Percentiles rank a stretch among this genome's conserved stretches.
These are phyloP conservation scores for Talaromyces wortmannii DNA, from an alignment of 495 filamentous ascomycete genomes.

Conservation along the genomic window DNA sequence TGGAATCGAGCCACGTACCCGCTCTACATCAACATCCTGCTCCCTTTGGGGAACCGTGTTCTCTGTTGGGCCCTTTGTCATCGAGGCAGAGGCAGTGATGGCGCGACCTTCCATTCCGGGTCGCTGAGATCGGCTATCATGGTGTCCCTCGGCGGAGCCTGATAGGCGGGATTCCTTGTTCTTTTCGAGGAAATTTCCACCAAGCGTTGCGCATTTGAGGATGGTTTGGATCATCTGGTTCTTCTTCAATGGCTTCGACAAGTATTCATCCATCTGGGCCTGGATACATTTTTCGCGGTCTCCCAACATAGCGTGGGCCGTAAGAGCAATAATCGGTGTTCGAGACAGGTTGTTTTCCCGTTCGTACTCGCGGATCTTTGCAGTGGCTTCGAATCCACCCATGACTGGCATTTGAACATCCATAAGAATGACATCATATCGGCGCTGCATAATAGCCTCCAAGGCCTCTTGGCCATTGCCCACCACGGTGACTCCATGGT, in stretches of 20 bases:
- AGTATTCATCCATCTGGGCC: slow-evolving; percentile 98
- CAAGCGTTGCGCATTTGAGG: slow-evolving; percentile 88
- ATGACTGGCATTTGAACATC: slow-evolving; percentile 99
- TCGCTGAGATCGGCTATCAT: slow-evolving; percentile 25
- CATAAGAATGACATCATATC: slow-evolving; percentile 97
- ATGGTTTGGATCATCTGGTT: slow-evolving; percentile 99
- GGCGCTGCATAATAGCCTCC: slow-evolving; percentile 78
- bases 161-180: slow-evolving; percentile 53
- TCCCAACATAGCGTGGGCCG: slow-evolving; percentile 98
- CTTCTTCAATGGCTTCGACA: slow-evolving; percentile 96
- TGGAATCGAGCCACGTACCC: slow-evolving; percentile 44
- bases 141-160: slow-evolving; percentile 42
- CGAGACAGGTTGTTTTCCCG: slow-evolving; percentile 64
- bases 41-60: slow-evolving; percentile 58
- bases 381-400: slow-evolving; percentile 97
- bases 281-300: slow-evolving; percentile 98
- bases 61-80: slow-evolving; percentile 42
- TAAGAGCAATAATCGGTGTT: slow-evolving; percentile 94
- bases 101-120: slow-evolving; percentile 48
- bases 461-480: slow-evolving; percentile 92
- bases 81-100: slow-evolving; percentile 55
- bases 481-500: slow-evolving; percentile 93
- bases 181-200: slow-evolving; percentile 77
- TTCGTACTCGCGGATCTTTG: slow-evolving; percentile 94
- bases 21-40: slow-evolving; percentile 62